Conservation (phyloP, 345 rosid species). For the Pseudoturritis turrita region DNA sequence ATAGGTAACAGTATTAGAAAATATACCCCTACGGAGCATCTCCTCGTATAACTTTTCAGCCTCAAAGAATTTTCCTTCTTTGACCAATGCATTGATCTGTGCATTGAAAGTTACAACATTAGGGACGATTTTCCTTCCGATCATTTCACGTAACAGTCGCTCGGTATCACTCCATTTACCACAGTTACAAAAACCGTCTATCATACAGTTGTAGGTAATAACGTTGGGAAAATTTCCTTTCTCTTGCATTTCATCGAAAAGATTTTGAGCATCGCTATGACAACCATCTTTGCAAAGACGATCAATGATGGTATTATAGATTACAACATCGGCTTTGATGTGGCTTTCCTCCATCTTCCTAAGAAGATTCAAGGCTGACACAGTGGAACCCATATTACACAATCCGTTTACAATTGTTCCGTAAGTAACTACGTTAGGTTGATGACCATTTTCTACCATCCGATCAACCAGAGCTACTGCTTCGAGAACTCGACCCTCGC, state of each 20-base stretch:
- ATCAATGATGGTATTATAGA: not conserved
- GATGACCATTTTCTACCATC: too few relatives aligned
- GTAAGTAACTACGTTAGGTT: not conserved
- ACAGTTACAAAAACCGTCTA: not conserved
- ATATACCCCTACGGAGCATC: not conserved
- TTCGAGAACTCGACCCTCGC: not conserved
- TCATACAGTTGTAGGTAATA: not conserved
- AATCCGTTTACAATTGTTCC: not conserved
- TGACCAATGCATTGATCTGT: not conserved
- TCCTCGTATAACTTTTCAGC: slow-evolving; percentile 14
- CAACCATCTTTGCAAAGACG: not conserved
- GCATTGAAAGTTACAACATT: not conserved
- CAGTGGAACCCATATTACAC: not conserved
- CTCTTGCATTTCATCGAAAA: not conserved
- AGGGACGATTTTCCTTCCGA: not conserved
- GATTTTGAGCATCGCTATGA: not conserved
- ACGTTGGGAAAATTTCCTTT: not conserved
- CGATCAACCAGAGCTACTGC: too few relatives aligned
- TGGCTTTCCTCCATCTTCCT: not conserved
- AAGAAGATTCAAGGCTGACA: not conserved
- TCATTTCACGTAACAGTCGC: not conserved
- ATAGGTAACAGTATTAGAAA: not conserved
- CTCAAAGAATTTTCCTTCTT: not conserved
- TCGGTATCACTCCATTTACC: not conserved
- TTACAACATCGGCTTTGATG: not conserved